Evolutionary conservation across 805 yeast genomes (phyloP), one percentile per base, ranked within the genome.

Genomic region (Nakazawaea laoshanensis): DNA sequence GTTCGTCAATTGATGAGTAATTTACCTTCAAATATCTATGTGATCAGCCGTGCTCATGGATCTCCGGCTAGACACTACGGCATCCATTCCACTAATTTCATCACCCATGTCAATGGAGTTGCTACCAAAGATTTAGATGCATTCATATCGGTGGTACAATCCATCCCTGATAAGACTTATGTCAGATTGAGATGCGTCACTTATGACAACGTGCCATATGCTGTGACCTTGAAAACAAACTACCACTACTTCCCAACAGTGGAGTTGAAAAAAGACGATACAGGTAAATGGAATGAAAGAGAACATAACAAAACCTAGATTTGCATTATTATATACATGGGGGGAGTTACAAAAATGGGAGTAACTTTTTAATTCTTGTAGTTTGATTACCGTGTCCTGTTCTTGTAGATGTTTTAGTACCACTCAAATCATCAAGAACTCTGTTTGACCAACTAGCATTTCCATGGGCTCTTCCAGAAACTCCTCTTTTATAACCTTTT

Each of bases 381-480:
- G 71, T 61, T 48, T 80, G 86, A 16, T 65, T 59, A 16, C 64
- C 60, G 29, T 70, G 65, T 7, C 70, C 72, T 44, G 46, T 63
- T 41, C 53, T 53, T 19, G 58, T 65, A 24, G 76, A 84, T 44
- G 58, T 51, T 6, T 66, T 72, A 44, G 67, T 79, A 19, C 74
- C 80, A 43, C 75, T 70, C 55, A 80, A 64, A 46, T 67, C 67
- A 39, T 72, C 62, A 48, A 81, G 57, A 17, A 70, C 64, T 32
- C 77, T 66, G 25, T 71, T 61, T 20, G 87, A 69, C 80, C 92
- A 88, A 15, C 95, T 88, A 2, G 87, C 84, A 49, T 88, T 88
- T 32, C 96, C 96, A 53, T 88, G 96, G 44, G 83, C 81, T 61
- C 95, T 74, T 8, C 95, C 94, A 14, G 94, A 81, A 46, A 76